phyloP scores from a whole-genome alignment of 176 grass and related monocot species.

The Metroxylon sagu region DNA sequence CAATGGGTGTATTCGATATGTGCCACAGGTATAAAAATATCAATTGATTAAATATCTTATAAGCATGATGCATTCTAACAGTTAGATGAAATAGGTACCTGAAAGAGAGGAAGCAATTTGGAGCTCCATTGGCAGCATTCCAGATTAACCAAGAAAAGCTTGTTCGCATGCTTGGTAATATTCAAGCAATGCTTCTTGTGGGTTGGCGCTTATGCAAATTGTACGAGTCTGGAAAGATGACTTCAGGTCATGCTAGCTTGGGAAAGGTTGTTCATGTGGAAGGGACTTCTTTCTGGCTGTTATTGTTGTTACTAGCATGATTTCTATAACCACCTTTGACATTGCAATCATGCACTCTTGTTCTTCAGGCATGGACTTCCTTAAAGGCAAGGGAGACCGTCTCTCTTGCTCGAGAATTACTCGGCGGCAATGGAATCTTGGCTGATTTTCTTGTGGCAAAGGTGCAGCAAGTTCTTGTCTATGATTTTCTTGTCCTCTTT shows the following conservation, averaged over 20 bases:
- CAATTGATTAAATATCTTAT: too few species aligned
- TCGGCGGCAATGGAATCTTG: conserved; percentile 78
- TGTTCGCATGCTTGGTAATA: conserved; percentile 86
- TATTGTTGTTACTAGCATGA: background rate
- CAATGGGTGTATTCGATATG: conserved; percentile 86
- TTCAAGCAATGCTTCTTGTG: conserved; percentile 90
- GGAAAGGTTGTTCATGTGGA: conserved; percentile 50
- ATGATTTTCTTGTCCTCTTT: background rate
- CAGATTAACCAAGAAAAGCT: conserved; percentile 99
- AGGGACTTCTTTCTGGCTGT: background rate
- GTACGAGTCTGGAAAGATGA: conserved; percentile 94
- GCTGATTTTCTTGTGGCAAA: conserved; percentile 75
- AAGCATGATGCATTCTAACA: too few species aligned
- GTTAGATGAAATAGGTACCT: conserved; percentile 55
- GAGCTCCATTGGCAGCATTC: conserved; percentile 82
- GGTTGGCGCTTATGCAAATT: conserved; percentile 91
- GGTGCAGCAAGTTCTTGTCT: conserved; percentile 23
- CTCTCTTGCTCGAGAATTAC: conserved; percentile 54
- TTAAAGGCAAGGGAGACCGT: conserved; percentile 51
- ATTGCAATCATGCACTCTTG: background rate
- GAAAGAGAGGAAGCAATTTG: conserved; percentile 89
- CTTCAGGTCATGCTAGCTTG: conserved; percentile 72
- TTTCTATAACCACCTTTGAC: too few species aligned
- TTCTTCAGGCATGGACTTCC: conserved; percentile 50
- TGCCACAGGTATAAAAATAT: conserved; percentile 44